phyloP scores from a whole-genome alignment of 345 rosid species.

The Syzygium grande region DNA sequence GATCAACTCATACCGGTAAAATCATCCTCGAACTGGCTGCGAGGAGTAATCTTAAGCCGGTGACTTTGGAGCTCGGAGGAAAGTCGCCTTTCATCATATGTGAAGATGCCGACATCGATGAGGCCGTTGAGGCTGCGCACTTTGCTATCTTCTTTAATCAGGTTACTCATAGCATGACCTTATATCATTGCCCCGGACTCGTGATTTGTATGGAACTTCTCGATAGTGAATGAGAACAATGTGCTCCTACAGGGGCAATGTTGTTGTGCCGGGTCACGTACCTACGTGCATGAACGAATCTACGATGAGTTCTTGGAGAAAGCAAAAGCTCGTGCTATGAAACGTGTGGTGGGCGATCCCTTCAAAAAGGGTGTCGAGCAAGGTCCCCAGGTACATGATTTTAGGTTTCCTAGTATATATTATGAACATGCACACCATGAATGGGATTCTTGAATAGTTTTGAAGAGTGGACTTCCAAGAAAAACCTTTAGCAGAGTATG shows the following conservation, averaged over 20 bases:
- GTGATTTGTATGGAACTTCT: neutral
- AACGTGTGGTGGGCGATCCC: neutral
- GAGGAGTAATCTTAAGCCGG: constrained; percentile 87
- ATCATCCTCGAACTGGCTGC: constrained; percentile 65
- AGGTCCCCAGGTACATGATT: neutral
- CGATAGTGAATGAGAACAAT: neutral
- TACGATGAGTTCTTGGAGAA: constrained; percentile 35
- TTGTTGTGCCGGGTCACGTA: constrained; percentile 92
- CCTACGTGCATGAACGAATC: constrained; percentile 71
- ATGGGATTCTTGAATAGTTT: neutral
- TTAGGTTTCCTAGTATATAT: neutral
- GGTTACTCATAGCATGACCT: constrained; percentile 14
- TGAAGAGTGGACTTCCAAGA: neutral
- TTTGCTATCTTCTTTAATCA: constrained; percentile 86
- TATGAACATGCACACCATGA: neutral
- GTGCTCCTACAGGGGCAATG: constrained; percentile 65
- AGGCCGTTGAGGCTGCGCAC: constrained; percentile 89
- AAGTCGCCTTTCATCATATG: constrained; percentile 87
- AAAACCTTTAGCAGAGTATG: neutral
- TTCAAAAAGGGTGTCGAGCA: neutral
- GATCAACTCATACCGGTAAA: constrained; percentile 69
- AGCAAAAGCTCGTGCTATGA: neutral
- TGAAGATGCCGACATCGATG: constrained; percentile 79
- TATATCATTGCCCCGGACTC: neutral
- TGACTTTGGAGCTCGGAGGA: constrained; percentile 94